phyloP scores from a whole-genome alignment of 1,139 yeast species.

The Lodderomyces theae region DNA sequence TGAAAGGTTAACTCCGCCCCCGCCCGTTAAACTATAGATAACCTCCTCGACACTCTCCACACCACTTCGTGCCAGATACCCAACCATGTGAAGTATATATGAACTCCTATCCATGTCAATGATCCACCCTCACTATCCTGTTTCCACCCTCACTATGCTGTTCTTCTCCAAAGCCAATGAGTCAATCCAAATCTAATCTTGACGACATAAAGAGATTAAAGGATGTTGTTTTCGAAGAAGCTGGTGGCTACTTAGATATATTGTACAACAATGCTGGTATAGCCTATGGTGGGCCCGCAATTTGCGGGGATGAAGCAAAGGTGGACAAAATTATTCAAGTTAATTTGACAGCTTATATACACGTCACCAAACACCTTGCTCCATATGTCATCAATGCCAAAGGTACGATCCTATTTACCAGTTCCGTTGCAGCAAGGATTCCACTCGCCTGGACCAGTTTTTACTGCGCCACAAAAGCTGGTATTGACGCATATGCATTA shows the following conservation, averaged over 20 bases:
- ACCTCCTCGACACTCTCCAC: no score
- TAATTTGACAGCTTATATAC: slow-evolving; percentile 39
- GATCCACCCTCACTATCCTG: no score
- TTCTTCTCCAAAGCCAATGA: no score
- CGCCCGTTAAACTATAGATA: no score
- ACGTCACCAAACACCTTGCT: slow-evolving; percentile 32
- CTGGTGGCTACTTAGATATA: slow-evolving; percentile 30
- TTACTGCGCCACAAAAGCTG: slow-evolving; percentile 52
- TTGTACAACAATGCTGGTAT: slow-evolving; percentile 39
- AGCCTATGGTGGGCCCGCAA: slow-evolving; percentile 30
- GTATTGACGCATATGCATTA: slow-evolving; percentile 68
- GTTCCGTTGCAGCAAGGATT: slow-evolving; percentile 34
- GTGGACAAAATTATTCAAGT: slow-evolving; percentile 28
- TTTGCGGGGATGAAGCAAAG: slow-evolving; percentile 28
- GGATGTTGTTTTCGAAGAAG: slow-evolving; percentile 19
- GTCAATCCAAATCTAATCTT: no score
- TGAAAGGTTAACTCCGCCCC: no score
- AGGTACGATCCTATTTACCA: slow-evolving; percentile 38
- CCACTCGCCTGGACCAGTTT: slow-evolving; percentile 36
- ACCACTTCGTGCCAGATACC: no score
- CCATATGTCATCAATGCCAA: slow-evolving; percentile 31
- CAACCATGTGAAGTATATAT: no score
- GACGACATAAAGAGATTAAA: slow-evolving; percentile 27
- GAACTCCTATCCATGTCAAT: no score
- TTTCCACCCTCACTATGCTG: no score